Evolutionary conservation across 768 basidiomycete species (phyloP), one percentile per base, ranked within the genome.

Genomic region (Tricholoma terreum): DNA sequence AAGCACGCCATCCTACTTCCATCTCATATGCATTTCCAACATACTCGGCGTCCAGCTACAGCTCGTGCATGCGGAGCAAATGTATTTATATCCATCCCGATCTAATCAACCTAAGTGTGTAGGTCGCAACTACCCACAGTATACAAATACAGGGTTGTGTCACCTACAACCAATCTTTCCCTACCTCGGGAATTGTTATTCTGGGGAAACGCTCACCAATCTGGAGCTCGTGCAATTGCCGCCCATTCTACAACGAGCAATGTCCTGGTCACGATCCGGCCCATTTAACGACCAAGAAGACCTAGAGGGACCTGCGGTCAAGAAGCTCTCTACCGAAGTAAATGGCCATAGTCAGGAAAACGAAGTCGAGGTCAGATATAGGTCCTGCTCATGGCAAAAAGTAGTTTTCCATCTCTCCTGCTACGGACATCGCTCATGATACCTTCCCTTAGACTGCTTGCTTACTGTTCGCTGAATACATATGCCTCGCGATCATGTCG

Each of bases 361-460:
- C 15, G 54, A 27, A 22, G 22, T 38, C 19, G 61, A 59, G n/a
- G 54, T 63, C 19, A 53, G 55, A 27, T 65, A 61, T 50, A 63
- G 77, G 56, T 74, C 77, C 17, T 78, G 77, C 59, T 76, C 75
- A 14, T 80, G 78, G 78, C 77, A 80, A 55, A 80, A 79, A 70
- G 78, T 78, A 27, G n/a, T 33, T 65, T 58, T 3, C 24, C 22
- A 46, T n/a, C 6, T 30, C 31, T 9, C 34, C 12, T 14, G 19
- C 7, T 35, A 35, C 5, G 40, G n/a, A 17, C 21, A 2, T 38
- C n/a, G 0, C 17, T 52, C 14, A 33, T 9, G n/a, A 27, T 33
- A 27, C 35, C 50, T 24, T 56, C 10, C 27, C 9, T 10, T 55
- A 77, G 77, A 79, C 77, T 1, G 77, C 77, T 15, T 75, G 65